phyloP scores from a whole-genome alignment of 768 basidiomycete genomes.

The Boletellus emodensis region DNA sequence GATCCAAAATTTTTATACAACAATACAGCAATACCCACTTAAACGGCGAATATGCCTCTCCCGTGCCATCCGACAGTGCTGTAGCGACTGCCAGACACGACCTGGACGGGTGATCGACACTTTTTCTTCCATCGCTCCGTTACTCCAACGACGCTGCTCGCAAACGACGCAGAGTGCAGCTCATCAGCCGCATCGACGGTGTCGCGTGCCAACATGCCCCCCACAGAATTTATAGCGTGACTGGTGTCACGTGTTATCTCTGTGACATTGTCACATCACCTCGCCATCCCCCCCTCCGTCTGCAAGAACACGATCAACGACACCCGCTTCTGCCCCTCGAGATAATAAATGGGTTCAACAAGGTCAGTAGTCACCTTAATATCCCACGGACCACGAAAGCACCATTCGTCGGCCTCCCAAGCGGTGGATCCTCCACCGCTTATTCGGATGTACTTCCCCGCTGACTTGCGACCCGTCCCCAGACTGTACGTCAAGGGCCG shows the following conservation, averaged over 20 bases:
- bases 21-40: slow-evolving; percentile 2
- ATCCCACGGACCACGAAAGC: not conserved
- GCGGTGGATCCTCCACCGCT: slow-evolving; percentile 15
- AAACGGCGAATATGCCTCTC: slow-evolving; percentile 11
- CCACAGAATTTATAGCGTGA: slow-evolving; percentile 11
- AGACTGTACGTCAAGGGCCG: slow-evolving; percentile 97
- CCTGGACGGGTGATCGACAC: slow-evolving; percentile 15
- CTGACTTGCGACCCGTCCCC: slow-evolving; percentile 7
- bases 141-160: slow-evolving; percentile 43
- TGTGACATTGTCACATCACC: slow-evolving; percentile 31
- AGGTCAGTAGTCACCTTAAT: slow-evolving; percentile 49
- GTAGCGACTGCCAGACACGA: slow-evolving; percentile 7
- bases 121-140: slow-evolving; percentile 60
- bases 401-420: not conserved
- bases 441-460: slow-evolving; percentile 9
- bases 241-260: slow-evolving; percentile 14
- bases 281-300: slow-evolving; percentile 6
- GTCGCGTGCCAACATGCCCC: not conserved
- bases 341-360: slow-evolving; percentile 71
- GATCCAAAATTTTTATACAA: slow-evolving; percentile 1
- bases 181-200: slow-evolving; percentile 43
- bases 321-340: slow-evolving; percentile 23
- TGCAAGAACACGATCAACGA: slow-evolving; percentile 24
- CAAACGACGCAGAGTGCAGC: slow-evolving; percentile 46
- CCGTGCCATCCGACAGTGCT: slow-evolving; percentile 9